Base-by-base conservation (phyloP, 2,329 filamentous ascomycete species). In the Alternaria postmessia region DNA sequence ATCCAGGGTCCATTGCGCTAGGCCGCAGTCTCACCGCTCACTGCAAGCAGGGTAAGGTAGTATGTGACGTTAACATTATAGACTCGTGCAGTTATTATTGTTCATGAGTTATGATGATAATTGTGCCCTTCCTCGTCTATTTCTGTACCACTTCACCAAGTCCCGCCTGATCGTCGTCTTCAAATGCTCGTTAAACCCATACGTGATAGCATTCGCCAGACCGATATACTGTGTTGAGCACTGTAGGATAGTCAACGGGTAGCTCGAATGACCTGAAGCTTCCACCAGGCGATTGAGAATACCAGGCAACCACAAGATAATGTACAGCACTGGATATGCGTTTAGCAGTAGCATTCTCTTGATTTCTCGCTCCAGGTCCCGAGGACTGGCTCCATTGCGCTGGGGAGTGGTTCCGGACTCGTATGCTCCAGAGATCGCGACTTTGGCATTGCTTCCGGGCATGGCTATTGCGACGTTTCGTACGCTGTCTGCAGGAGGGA, bases 301-400 rank as follows among this genome's bases (percentile, higher is more conserved):
- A 8, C 75, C 75, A 0, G 75, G 75, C 5, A 74, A 60, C 75
- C 75, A 77, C 3, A 78, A 66, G 3, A 76, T 62, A 32, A 78
- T 66, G 56, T 78, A 78, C 2, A 72, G 59, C 14, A 76, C 63
- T 1, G 76, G 75, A 42, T 78, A 78, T 7, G 73, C 72, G 49
- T 77, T 78, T 4, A 78, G 59, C 0, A 76, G 60, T 18, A 76
- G 52, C 71, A 76, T 77, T 20, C 58, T 63, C 55, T 64, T 66
- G 28, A 73, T 64, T 32, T 73, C 69, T 9, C 65, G 58, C 43
- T 68, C 66, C 14, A 67, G n/a, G n/a, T 49, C 54, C 14, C 52
- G 44, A 8, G 46, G 18, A 9, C 7, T 24, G 20, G 12, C 14
- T 6, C 8, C n/a, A 7, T 8, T 44, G n/a, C 12, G 12, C 8